A percentile compares a stretch with the other conserved stretches of the same genome.
phyloP scores from a whole-genome alignment of 768 basidiomycete genomes.

The Tulasnella sp. region DNA sequence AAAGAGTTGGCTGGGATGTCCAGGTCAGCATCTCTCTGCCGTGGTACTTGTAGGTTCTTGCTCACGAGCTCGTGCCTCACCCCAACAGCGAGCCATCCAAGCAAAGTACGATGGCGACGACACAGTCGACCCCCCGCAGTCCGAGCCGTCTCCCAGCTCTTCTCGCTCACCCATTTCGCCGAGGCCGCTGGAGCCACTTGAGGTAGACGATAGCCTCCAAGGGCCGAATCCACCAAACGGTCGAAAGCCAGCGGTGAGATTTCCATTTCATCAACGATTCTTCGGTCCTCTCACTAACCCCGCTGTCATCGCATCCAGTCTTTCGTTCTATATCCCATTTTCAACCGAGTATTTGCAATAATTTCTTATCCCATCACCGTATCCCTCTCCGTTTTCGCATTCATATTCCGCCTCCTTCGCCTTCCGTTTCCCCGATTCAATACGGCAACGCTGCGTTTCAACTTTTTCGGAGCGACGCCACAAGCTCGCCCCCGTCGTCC shows the following conservation, averaged over 20 bases:
- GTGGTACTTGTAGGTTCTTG: not conserved
- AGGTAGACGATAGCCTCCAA: slow-evolving; percentile 48
- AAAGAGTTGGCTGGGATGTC: slow-evolving; percentile 63
- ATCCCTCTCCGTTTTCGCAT: slow-evolving; percentile 55
- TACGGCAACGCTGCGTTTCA: slow-evolving; percentile 24
- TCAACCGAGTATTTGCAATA: slow-evolving; percentile 34
- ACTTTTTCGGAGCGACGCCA: slow-evolving; percentile 45
- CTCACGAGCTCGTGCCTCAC: slow-evolving; percentile 8
- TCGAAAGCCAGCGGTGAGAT: slow-evolving; percentile 20
- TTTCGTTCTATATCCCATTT: slow-evolving; percentile 24
- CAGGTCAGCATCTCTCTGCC: slow-evolving; percentile 39
- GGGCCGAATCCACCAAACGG: slow-evolving; percentile 23
- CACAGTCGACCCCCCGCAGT: slow-evolving; percentile 24
- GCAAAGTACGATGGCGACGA: slow-evolving; percentile 43
- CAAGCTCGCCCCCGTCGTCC: slow-evolving; percentile 30
- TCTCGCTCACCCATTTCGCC: not conserved
- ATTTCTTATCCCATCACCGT: slow-evolving; percentile 43
- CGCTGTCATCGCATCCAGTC: not conserved
- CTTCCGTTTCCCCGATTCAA: slow-evolving; percentile 55
- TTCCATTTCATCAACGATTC: slow-evolving; percentile 22
- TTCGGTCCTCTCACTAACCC: slow-evolving; percentile 1
- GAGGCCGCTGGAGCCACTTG: slow-evolving; percentile 23
- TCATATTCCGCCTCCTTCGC: slow-evolving; percentile 57
- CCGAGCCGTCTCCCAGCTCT: slow-evolving; percentile 35
- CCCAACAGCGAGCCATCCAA: slow-evolving; percentile 48